A percentile compares a stretch with the other conserved stretches of the same genome.
These are phyloP conservation scores for Pseudoneurospora amorphoporcata DNA, from an alignment of 495 filamentous ascomycete genomes.

Conservation along the genomic window DNA sequence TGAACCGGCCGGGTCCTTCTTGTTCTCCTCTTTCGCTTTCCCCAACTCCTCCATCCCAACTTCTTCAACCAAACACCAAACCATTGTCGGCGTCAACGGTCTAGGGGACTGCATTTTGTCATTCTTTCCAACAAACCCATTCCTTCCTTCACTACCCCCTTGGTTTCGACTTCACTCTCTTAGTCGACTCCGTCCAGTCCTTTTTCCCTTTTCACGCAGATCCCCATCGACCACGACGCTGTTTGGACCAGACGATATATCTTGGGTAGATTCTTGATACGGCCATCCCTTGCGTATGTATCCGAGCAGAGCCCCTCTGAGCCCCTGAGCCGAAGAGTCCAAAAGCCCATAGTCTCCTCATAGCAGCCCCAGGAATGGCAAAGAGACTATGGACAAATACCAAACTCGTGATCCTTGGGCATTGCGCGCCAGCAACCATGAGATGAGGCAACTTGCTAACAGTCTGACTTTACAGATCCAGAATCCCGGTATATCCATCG, in stretches of 20 bases:
- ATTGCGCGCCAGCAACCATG: neutral
- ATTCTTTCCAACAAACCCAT: slow-evolving; percentile 19
- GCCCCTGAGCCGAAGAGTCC: neutral
- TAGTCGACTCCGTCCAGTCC: slow-evolving; percentile 43
- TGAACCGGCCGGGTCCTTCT: neutral
- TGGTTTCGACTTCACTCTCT: slow-evolving; percentile 77
- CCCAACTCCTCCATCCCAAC: neutral
- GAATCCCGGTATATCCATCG: neutral
- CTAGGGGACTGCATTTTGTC: slow-evolving; percentile 10
- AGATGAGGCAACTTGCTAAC: neutral
- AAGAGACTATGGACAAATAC: neutral
- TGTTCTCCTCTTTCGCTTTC: slow-evolving; percentile 13
- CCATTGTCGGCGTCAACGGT: slow-evolving; percentile 17
- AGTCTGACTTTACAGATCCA: neutral
- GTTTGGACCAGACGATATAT: neutral
- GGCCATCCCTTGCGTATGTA: slow-evolving; percentile 23
- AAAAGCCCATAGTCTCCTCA: neutral
- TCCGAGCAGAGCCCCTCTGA: neutral
- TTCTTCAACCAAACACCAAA: slow-evolving; percentile 9
- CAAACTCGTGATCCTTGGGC: neutral
- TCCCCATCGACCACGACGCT: slow-evolving; percentile 3
- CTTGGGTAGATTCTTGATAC: neutral
- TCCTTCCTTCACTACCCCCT: slow-evolving; percentile 19
- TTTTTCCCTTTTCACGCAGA: slow-evolving; percentile 28
- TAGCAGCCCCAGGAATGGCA: neutral